Percentiles rank a stretch among this genome's conserved stretches.
Conservation (phyloP, 1,139 yeast species). For the Zygoascus hellenicus region DNA sequence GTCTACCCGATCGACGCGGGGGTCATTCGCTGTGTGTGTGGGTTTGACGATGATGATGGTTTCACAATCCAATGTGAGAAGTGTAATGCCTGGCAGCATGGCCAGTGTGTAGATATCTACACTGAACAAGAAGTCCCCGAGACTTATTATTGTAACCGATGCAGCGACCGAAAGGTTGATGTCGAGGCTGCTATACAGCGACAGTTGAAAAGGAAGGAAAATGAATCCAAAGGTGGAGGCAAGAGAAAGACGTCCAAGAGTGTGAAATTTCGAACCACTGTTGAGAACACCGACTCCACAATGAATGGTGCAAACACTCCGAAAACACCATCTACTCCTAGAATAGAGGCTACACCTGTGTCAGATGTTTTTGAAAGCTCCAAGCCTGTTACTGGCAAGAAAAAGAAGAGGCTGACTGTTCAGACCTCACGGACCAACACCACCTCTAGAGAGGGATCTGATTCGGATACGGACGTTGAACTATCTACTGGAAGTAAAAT, state of each 20-base stretch:
- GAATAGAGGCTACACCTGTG: conserved; percentile 7
- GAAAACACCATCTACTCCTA: conserved; percentile 1
- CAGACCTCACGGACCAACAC: conserved; percentile 12
- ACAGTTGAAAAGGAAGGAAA: conserved; percentile 21
- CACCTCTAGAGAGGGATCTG: conserved; percentile 13
- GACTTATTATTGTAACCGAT: conserved; percentile 72
- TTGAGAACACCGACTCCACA: conserved; percentile 2
- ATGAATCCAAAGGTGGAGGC: conserved; percentile 9
- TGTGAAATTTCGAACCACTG: conserved; percentile 7
- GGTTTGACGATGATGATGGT: conserved; percentile 86
- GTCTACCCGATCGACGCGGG: conserved; percentile 54
- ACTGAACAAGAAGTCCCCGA: conserved; percentile 77
- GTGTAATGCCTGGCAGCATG: conserved; percentile 94
- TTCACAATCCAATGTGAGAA: conserved; percentile 90
- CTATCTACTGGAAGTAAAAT: not conserved
- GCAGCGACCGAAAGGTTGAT: conserved; percentile 59
- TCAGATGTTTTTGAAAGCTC: not conserved
- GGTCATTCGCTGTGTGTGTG: conserved; percentile 84
- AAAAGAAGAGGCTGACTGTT: conserved; percentile 18
- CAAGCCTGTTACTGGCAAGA: conserved; percentile 5
- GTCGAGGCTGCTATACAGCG: conserved; percentile 42
- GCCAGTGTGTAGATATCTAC: conserved; percentile 74
- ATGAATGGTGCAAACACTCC: conserved; percentile 4
- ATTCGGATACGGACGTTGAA: conserved; percentile 14
- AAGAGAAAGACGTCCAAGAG: conserved; percentile 4